Evolutionary conservation across 1,284 basidiomycete species (phyloP).

Genomic region (Stygiomarasmius scandens): DNA sequence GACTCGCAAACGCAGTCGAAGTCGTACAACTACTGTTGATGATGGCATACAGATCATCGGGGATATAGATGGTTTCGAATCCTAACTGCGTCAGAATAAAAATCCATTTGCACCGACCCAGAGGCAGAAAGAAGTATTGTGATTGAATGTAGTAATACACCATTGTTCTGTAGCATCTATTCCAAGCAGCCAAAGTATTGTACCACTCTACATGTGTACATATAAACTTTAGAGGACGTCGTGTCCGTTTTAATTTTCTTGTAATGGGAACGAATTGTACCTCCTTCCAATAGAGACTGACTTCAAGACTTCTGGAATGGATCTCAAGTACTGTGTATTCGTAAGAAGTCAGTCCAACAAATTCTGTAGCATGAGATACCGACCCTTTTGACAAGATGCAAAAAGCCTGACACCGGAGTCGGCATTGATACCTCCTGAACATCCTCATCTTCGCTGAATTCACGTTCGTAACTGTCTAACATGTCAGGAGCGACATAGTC

Average conservation of each 20-base stretch:
- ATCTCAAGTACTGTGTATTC: no score
- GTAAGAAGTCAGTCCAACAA: no score
- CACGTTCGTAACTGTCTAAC: not conserved
- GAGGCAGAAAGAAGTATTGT: not conserved
- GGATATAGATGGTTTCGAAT: constrained; percentile 14
- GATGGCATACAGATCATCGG: constrained; percentile 15
- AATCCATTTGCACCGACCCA: not conserved
- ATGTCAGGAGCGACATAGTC: not conserved
- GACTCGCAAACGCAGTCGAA: constrained; percentile 13
- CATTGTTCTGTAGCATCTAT: no score
- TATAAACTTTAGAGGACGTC: no score
- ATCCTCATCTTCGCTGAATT: not conserved
- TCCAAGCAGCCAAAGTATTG: not conserved
- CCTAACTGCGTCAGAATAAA: not conserved
- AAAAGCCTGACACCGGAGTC: not conserved
- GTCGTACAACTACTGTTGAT: constrained; percentile 8
- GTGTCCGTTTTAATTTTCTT: no score
- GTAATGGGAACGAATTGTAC: no score
- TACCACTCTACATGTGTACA: not conserved
- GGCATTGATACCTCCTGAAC: not conserved
- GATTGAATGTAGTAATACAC: not conserved
- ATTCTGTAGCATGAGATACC: no score
- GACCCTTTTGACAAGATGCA: no score
- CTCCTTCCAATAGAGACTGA: no score
- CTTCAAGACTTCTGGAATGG: no score